Evolutionary conservation across 306 rosid species (phyloP), one percentile per base, ranked within the genome.

Genomic region (Vachellia pachyceras): DNA sequence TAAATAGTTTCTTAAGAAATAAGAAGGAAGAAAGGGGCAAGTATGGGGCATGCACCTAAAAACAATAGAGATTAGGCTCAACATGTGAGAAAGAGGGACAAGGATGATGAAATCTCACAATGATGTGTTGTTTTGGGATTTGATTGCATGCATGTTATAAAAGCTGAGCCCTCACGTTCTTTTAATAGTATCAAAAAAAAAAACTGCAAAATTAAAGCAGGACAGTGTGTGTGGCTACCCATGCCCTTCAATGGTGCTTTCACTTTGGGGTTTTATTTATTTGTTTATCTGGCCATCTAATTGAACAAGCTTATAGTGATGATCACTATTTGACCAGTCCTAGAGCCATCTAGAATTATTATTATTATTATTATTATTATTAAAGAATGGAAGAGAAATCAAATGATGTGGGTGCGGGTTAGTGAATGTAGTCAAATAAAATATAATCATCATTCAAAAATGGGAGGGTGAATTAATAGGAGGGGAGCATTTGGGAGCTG

Each of bases 171-270:
- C n/a, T n/a, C n/a, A n/a, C n/a, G n/a, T n/a, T n/a, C n/a, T n/a
- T n/a, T n/a, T n/a, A n/a, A n/a, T n/a, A n/a, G n/a, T n/a, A n/a
- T n/a, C n/a, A n/a, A n/a, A n/a, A n/a, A n/a, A n/a, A n/a, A n/a
- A n/a, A 76, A 54, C 80, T 76, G 8, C n/a, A 50, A 77, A 77
- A 79, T n/a, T n/a, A n/a, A n/a, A n/a, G 76, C 55, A 82, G 64
- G 52, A 75, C 82, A 84, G 66, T 86, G 78, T 83, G 90, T 86
- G 94, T n/a, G n/a, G 86, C 76, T 85, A 78, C 83, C 89, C 85
- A 74, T 69, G 80, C 78, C 45, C 82, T 85, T 85, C 64, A 81
- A 71, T 72, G 82, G 72, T 75, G 88, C 90, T 82, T 83, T 73
- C 87, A 88, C 63, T 87, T 55, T 61, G 41, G 74, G 77, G 72